phyloP scores from a whole-genome alignment of 2,329 filamentous ascomycete genomes.

The Microcera coccophila region DNA sequence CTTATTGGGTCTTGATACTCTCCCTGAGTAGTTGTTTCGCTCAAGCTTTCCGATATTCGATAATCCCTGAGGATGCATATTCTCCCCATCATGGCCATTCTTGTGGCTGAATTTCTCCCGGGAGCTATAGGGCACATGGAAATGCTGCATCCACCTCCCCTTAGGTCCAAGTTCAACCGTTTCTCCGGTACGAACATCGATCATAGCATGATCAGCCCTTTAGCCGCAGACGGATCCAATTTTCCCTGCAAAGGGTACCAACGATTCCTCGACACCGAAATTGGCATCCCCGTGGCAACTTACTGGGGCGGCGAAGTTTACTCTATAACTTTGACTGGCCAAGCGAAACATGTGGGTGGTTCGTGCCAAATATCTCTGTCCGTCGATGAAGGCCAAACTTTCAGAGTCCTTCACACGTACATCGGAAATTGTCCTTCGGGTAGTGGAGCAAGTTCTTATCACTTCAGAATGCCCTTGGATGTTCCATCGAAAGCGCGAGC shows the following conservation, averaged over 20 bases:
- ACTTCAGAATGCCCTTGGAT: constrained; percentile 52
- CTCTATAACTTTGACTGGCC: constrained; percentile 51
- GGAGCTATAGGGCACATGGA: constrained; percentile 43
- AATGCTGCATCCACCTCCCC: constrained; percentile 46
- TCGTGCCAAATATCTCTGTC: constrained; percentile 62
- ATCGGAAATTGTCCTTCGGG: constrained; percentile 34
- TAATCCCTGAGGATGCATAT: no score
- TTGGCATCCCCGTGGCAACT: constrained; percentile 43
- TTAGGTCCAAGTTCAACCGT: constrained; percentile 50
- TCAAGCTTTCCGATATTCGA: no score
- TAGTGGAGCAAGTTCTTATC: constrained; percentile 17
- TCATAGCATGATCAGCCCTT: constrained; percentile 66
- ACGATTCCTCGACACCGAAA: constrained; percentile 19
- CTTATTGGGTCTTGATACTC: no score
- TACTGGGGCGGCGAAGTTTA: constrained; percentile 53
- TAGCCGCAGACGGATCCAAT: constrained; percentile 56
- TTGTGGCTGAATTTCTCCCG: not conserved
- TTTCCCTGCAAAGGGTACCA: constrained; percentile 70
- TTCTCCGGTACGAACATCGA: constrained; percentile 49
- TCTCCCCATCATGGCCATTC: not conserved
- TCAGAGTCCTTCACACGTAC: constrained; percentile 47
- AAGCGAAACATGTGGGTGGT: constrained; percentile 53
- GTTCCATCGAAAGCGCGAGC: constrained; percentile 45
- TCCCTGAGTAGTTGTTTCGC: no score
- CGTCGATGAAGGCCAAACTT: constrained; percentile 56